Base-by-base conservation (phyloP, 2,329 filamentous ascomycete species). In the Trichoderma endophyticum region DNA sequence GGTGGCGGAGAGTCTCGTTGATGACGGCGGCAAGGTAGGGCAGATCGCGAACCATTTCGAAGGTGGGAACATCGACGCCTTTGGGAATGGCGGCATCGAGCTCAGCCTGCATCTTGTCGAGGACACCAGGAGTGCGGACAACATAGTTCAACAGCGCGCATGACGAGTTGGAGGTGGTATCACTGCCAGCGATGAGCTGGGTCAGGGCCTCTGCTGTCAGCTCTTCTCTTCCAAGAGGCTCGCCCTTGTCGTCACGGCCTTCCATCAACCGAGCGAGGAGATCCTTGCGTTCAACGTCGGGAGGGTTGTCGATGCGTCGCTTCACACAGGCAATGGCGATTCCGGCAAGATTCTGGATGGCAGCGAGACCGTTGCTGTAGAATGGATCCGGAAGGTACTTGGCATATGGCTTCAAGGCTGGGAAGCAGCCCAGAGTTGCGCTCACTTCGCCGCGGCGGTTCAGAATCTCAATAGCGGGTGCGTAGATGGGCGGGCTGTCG, bases 371-470 rank as follows among this genome's bases (percentile, higher is more conserved):
- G 74, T 92, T 84, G 75, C 83, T 87, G 84, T 96, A 97, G 84
- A 97, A 97, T 1, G 91, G 87, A 77, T 97, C 93, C 0, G 94
- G 93, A 11, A 97, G 82, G 80, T 91, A 95, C 76, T 89, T 90
- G 21, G 94, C 94, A 75, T 89, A 97, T 0, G 93, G 93, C 80
- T 93, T 95, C 62, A 97, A 83, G 72, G 84, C 81, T 0, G 94
- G 93, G 70, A 91, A 84, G 77, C 89, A 92, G 1, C 94, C 94
- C 4, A 98, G 85, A 0, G 94, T 90, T 4, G 90, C 92, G 14
- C 91, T 95, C 34, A 97, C 93, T 78, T 97, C 94, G 70, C 94
- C 95, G 63, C 94, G 87, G 15, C 94, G 89, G 83, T 97, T 97
- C 70, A 97, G 85, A 4, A 97, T 95, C 82, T 97, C 91, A 73